These are phyloP conservation scores for Tympanopsis confertula DNA, from an alignment of 2,329 filamentous ascomycete species.

Conservation along the genomic window DNA sequence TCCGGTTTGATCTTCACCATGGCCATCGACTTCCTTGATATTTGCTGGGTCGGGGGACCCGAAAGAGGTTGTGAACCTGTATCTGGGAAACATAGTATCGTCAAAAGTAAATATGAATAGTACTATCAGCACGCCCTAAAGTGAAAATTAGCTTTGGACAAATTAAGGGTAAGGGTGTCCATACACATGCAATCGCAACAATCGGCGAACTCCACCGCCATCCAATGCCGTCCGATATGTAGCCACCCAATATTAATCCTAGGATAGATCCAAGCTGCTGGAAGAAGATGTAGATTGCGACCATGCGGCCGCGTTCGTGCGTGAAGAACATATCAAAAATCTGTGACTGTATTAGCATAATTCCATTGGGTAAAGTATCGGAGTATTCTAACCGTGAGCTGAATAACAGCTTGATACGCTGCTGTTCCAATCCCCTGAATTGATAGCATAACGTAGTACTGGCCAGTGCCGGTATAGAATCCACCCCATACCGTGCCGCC, in stretches of 20 bases:
- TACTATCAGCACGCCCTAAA: not conserved
- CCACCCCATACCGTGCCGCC: constrained; percentile 18
- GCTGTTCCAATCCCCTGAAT: constrained; percentile 20
- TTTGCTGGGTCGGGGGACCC: too few relatives aligned
- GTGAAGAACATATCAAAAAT: constrained; percentile 24
- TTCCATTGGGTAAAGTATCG: not conserved
- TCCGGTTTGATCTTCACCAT: too few relatives aligned
- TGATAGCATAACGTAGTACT: constrained; percentile 16
- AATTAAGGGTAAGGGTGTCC: not conserved
- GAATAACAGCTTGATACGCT: constrained; percentile 23
- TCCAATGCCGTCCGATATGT: constrained; percentile 17
- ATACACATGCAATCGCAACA: constrained; percentile 1
- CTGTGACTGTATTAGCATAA: not conserved
- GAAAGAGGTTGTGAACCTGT: constrained; percentile 12
- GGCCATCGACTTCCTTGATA: too few relatives aligned
- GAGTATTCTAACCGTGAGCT: constrained; percentile 16
- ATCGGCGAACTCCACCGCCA: constrained; percentile 14
- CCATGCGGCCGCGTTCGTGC: constrained; percentile 20
- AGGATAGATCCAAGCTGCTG: constrained; percentile 24
- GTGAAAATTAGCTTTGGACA: not conserved
- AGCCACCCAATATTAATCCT: constrained; percentile 21
- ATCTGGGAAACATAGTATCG: constrained; percentile 20
- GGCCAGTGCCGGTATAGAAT: constrained; percentile 10
- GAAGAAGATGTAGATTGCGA: constrained; percentile 23
- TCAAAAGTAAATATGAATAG: constrained; percentile 1